Evolutionary conservation across 1,284 basidiomycete genomes (phyloP).

Genomic region (Kalmanozyma brasiliensis): DNA sequence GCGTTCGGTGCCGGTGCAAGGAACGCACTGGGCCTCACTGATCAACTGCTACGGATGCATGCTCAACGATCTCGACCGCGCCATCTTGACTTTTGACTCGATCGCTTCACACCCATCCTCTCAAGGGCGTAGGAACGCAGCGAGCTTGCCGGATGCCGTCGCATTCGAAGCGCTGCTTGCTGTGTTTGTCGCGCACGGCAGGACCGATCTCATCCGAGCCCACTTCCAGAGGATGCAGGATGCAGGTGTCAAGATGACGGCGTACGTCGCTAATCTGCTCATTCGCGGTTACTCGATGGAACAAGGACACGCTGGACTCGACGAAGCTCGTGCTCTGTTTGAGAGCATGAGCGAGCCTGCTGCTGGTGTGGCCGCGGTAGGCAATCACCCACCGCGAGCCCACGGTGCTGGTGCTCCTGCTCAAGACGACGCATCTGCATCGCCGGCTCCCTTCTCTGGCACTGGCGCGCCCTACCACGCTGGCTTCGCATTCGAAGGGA

Average conservation of each 20-base stretch:
- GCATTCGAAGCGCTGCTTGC: constrained; percentile 91
- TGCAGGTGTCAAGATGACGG: constrained; percentile 84
- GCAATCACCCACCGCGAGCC: constrained; percentile 78
- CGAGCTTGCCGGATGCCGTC: constrained; percentile 78
- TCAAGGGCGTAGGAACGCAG: constrained; percentile 49
- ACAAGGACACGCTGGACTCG: constrained; percentile 73
- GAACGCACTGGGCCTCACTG: constrained; percentile 89
- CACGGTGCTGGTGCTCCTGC: constrained; percentile 69
- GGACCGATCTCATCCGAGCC: constrained; percentile 80
- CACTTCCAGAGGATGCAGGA: constrained; percentile 77
- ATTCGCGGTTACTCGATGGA: constrained; percentile 80
- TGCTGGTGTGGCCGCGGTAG: constrained; percentile 84
- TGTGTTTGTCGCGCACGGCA: constrained; percentile 82
- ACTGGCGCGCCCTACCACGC: not conserved
- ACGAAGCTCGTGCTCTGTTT: constrained; percentile 73
- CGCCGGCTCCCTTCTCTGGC: not conserved
- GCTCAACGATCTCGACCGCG: constrained; percentile 80
- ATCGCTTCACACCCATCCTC: constrained; percentile 72
- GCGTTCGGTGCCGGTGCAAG: constrained; percentile 75
- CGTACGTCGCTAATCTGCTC: constrained; percentile 92
- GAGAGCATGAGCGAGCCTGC: constrained; percentile 87
- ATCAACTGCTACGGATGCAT: constrained; percentile 91
- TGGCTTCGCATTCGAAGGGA: constrained; percentile 71
- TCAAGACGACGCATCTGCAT: constrained; percentile 6
- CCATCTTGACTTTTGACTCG: constrained; percentile 81